Evolutionary conservation across 257 asterid species (phyloP).

Genomic region (Nicotiana obtusifolia): DNA sequence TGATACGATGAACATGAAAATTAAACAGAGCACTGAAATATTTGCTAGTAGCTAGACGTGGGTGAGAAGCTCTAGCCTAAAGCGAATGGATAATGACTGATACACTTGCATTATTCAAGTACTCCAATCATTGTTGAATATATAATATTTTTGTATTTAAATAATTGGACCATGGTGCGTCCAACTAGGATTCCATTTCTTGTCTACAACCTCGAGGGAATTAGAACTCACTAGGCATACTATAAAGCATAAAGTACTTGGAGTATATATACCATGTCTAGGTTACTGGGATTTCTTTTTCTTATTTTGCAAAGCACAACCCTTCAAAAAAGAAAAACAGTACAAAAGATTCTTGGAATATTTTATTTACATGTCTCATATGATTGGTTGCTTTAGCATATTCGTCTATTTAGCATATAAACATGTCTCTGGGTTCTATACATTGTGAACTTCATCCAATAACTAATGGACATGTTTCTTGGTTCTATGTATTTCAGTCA

Average conservation of each 20-base stretch:
- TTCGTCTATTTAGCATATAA: background rate
- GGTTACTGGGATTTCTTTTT: background rate
- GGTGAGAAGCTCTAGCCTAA: constrained; percentile 5
- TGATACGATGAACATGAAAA: background rate
- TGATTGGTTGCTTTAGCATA: background rate
- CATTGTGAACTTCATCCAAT: background rate
- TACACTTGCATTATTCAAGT: constrained; percentile 9
- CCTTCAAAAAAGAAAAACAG: background rate
- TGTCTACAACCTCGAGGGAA: constrained; percentile 7
- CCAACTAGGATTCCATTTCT: constrained; percentile 31
- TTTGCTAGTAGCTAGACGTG: background rate
- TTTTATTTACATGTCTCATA: background rate
- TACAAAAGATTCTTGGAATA: constrained; percentile 4
- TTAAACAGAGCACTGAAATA: background rate
- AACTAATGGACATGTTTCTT: background rate
- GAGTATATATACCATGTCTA: background rate
- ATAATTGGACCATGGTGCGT: constrained; percentile 14
- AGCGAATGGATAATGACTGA: constrained; percentile 11
- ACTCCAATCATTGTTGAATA: constrained; percentile 10
- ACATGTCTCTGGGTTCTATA: background rate
- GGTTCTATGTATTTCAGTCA: background rate
- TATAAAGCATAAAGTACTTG: background rate
- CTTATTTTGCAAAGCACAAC: background rate
- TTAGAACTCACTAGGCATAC: background rate
- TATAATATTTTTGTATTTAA: background rate